phyloP scores from a whole-genome alignment of 495 filamentous ascomycete species.

The Platismatia glauca region DNA sequence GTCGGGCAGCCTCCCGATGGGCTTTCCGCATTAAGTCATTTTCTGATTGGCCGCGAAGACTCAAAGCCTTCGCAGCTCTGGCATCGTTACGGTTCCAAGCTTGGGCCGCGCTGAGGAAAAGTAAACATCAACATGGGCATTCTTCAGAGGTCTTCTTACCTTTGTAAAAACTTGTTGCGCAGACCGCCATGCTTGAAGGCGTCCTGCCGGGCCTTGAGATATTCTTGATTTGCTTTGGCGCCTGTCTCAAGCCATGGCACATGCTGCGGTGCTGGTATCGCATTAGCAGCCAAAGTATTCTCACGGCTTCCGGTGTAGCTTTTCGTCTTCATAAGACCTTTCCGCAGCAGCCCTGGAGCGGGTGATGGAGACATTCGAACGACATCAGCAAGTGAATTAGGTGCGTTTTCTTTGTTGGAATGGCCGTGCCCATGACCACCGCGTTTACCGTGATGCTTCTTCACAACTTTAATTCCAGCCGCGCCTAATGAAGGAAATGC shows the following conservation, averaged over 20 bases:
- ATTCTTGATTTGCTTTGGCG: slow-evolving; percentile 79
- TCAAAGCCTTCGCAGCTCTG: slow-evolving; percentile 88
- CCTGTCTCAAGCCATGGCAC: slow-evolving; percentile 97
- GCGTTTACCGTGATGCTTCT: slow-evolving; percentile 86
- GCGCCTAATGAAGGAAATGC: slow-evolving; percentile 92
- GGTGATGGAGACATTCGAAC: slow-evolving; percentile 89
- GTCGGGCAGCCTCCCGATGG: slow-evolving; percentile 85
- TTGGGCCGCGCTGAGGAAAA: slow-evolving; percentile 68
- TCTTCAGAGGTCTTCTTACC: slow-evolving; percentile 40
- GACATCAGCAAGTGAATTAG: slow-evolving; percentile 86
- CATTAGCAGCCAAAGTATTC: slow-evolving; percentile 67
- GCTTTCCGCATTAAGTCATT: slow-evolving; percentile 96
- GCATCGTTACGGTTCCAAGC: slow-evolving; percentile 99
- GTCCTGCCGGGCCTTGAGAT: slow-evolving; percentile 86
- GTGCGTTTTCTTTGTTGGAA: slow-evolving; percentile 52
- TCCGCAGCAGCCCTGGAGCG: slow-evolving; percentile 32
- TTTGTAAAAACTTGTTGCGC: slow-evolving; percentile 95
- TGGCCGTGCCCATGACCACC: slow-evolving; percentile 60
- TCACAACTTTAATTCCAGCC: slow-evolving; percentile 64
- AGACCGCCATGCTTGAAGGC: slow-evolving; percentile 94
- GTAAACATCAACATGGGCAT: slow-evolving; percentile 23
- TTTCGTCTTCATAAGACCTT: slow-evolving; percentile 36
- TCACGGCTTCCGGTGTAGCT: slow-evolving; percentile 51
- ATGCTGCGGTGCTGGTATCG: slow-evolving; percentile 80
- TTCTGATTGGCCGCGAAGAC: slow-evolving; percentile 87